Percentiles rank a stretch among this genome's conserved stretches.
These are phyloP conservation scores for Rhynchospora breviuscula DNA, from an alignment of 176 grass and related monocot genomes.

Conservation along the genomic window DNA sequence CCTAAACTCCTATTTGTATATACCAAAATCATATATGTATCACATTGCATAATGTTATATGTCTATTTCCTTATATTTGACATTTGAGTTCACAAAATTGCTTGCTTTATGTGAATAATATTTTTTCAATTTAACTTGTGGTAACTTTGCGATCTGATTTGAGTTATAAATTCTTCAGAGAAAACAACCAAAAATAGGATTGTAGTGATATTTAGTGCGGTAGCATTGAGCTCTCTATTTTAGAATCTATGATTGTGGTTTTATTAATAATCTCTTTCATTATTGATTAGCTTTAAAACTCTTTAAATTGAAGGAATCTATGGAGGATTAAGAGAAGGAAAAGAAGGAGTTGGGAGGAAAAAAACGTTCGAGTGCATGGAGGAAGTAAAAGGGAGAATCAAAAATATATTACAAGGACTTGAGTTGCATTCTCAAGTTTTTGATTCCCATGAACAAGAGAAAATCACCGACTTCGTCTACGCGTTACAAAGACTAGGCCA, in stretches of 20 bases:
- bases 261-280: not conserved
- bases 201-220: no score
- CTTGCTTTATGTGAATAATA: no score
- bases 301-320: not conserved
- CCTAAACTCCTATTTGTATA: no score
- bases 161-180: no score
- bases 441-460: constrained; percentile 28
- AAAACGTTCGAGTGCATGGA: constrained; percentile 39
- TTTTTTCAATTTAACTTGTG: no score
- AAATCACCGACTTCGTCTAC: constrained; percentile 34
- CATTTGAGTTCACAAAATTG: no score
- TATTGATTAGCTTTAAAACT: not conserved
- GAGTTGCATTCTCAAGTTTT: constrained; percentile 58
- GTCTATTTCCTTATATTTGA: no score
- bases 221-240: no score
- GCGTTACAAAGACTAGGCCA: constrained; percentile 35
- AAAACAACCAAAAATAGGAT: no score
- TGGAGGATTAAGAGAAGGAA: not conserved
- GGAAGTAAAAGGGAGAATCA: constrained; percentile 24
- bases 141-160: no score
- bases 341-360: not conserved
- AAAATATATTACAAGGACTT: constrained; percentile 43
- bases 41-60: no score
- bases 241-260: not conserved
- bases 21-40: no score